phyloP scores from a whole-genome alignment of 2,329 filamentous ascomycete species.

The Stemphylium beticola region DNA sequence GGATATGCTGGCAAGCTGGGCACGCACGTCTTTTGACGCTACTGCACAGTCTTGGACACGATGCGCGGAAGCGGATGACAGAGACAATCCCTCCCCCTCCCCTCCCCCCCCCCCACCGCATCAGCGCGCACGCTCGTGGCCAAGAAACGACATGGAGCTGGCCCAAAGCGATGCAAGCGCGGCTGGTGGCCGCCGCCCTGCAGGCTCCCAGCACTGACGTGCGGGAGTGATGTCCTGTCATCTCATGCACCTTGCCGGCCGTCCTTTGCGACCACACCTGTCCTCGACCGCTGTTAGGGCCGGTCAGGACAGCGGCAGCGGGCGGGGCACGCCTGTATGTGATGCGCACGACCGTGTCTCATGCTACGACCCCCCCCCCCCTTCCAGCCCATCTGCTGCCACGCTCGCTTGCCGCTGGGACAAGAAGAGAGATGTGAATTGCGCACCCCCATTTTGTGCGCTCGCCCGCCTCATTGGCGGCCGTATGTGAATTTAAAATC shows the following conservation, averaged over 20 bases:
- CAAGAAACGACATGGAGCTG: conserved; percentile 14
- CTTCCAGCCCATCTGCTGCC: conserved; percentile 1
- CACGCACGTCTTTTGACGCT: conserved; percentile 28
- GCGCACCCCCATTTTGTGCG: conserved; percentile 9
- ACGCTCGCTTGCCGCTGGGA: conserved; percentile 21
- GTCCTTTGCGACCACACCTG: not conserved
- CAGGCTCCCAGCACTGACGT: conserved; percentile 20
- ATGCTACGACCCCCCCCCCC: conserved; percentile 14
- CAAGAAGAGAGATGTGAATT: conserved; percentile 7
- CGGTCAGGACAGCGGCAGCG: conserved; percentile 4
- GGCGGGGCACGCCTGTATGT: conserved; percentile 14
- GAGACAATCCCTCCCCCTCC: not conserved
- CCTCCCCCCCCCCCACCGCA: conserved; percentile 16
- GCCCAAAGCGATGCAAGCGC: conserved; percentile 33
- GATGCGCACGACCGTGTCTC: conserved; percentile 24
- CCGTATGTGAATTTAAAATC: conserved; percentile 11
- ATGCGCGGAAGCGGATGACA: conserved; percentile 40
- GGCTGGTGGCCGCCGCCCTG: conserved; percentile 24
- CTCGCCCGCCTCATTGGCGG: conserved; percentile 12
- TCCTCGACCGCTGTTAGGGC: conserved; percentile 4
- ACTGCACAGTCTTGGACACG: conserved; percentile 32
- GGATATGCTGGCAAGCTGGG: conserved; percentile 23
- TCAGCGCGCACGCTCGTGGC: conserved; percentile 23
- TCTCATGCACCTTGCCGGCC: conserved; percentile 14
- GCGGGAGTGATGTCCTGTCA: conserved; percentile 23